Evolutionary conservation across 371 early-diverging fungal species (phyloP).

Genomic region (Smittium mucronatum): DNA sequence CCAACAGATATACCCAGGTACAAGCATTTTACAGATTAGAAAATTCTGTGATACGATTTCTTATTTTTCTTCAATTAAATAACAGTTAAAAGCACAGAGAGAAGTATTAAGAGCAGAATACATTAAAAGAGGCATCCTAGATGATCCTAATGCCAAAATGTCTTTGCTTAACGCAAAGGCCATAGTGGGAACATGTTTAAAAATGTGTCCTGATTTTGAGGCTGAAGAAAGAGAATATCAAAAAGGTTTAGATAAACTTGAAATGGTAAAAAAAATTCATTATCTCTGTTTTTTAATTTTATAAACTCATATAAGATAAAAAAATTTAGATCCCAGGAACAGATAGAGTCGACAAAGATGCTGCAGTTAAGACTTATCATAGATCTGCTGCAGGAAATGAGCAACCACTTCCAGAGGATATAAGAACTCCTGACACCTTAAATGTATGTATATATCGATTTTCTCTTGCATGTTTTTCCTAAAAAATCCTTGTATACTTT

Average conservation of each 20-base stretch:
- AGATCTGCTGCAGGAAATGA: conserved; percentile 81
- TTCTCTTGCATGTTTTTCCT: no score
- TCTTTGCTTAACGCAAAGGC: conserved; percentile 17
- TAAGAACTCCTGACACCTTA: conserved; percentile 56
- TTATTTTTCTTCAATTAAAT: no score
- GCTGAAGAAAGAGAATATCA: conserved; percentile 72
- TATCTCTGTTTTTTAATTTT: no score
- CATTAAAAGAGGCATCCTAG: conserved; percentile 12
- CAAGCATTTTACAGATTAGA: no score
- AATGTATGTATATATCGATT: not conserved
- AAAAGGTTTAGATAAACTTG: conserved; percentile 53
- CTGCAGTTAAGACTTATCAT: conserved; percentile 70
- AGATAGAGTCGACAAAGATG: conserved; percentile 40
- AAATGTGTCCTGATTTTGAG: conserved; percentile 86
- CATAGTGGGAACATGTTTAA: conserved; percentile 64
- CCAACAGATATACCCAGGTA: no score
- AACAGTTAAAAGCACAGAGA: conserved; percentile 18
- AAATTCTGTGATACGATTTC: no score
- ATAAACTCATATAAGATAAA: no score
- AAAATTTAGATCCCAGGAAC: conserved; percentile 31
- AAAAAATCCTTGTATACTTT: conserved; percentile 59
- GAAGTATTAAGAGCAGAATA: conserved; percentile 26
- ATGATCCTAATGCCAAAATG: conserved; percentile 10
- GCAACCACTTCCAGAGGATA: conserved; percentile 70
- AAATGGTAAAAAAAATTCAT: conserved; percentile 31